A percentile compares a stretch with the other conserved stretches of the same genome.
These are phyloP conservation scores for Sclerospora graminicola DNA, from an alignment of 352 stramenopile genomes.

Conservation along the genomic window DNA sequence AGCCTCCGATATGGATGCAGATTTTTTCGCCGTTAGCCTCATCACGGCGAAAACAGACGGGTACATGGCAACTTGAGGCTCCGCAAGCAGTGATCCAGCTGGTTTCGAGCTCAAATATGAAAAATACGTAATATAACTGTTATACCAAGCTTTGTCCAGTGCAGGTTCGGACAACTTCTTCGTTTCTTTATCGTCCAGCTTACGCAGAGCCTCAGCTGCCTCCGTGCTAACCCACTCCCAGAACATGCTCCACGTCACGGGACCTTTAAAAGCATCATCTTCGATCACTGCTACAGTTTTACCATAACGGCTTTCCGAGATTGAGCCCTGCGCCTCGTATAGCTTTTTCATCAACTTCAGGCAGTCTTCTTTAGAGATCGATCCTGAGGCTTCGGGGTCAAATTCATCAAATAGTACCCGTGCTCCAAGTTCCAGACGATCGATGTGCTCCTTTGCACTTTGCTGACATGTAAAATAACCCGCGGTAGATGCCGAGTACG, in stretches of 20 bases:
- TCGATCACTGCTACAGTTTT: slow-evolving; percentile 43
- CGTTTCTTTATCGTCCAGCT: slow-evolving; percentile 51
- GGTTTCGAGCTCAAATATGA: slow-evolving; percentile 26
- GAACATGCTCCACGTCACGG: slow-evolving; percentile 77
- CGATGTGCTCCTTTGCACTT: slow-evolving; percentile 77
- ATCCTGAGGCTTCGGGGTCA: slow-evolving; percentile 41
- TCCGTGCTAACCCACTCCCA: slow-evolving; percentile 83
- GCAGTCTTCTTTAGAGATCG: slow-evolving; percentile 64
- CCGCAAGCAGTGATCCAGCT: slow-evolving; percentile 13
- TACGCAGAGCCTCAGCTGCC: slow-evolving; percentile 49
- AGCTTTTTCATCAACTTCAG: slow-evolving; percentile 69
- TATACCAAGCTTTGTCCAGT: slow-evolving; percentile 51
- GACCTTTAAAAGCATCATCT: slow-evolving; percentile 48
- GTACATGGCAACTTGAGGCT: slow-evolving; percentile 18
- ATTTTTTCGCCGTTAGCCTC: background rate
- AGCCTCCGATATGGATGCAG: background rate
- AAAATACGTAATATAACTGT: slow-evolving; percentile 43
- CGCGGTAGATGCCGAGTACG: slow-evolving; percentile 58
- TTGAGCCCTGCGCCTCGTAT: slow-evolving; percentile 55
- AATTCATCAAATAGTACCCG: slow-evolving; percentile 81
- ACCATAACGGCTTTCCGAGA: slow-evolving; percentile 57
- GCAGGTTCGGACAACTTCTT: slow-evolving; percentile 29
- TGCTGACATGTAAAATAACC: slow-evolving; percentile 70
- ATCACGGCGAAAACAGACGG: slow-evolving; percentile 13
- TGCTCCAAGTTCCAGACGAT: slow-evolving; percentile 70